These are phyloP conservation scores for Naganishia antarctica DNA, from an alignment of 768 basidiomycete genomes.

Conservation along the genomic window DNA sequence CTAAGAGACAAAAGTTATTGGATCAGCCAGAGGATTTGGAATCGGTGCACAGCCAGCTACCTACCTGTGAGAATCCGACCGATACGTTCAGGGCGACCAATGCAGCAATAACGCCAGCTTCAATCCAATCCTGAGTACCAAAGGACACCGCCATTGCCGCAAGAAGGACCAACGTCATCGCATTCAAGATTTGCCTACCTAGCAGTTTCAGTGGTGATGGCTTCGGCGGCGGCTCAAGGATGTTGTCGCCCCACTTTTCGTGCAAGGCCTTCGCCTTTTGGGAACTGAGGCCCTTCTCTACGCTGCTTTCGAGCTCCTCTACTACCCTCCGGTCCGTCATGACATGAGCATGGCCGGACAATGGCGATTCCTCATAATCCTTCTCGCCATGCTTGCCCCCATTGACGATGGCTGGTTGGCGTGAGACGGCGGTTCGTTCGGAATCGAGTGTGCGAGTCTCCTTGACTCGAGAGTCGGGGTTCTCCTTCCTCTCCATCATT, in stretches of 20 bases:
- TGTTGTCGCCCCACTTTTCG: slow-evolving; percentile 27
- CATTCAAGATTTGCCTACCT: slow-evolving; percentile 26
- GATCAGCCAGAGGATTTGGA: too few species aligned
- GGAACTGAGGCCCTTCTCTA: slow-evolving; percentile 19
- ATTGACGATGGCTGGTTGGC: neutral
- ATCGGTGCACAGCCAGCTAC: too few species aligned
- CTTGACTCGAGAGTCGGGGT: slow-evolving; percentile 9
- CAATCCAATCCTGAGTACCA: slow-evolving; percentile 57
- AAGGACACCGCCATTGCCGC: slow-evolving; percentile 56
- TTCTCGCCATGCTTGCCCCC: neutral
- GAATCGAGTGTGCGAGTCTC: slow-evolving; percentile 11
- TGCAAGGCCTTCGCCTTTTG: slow-evolving; percentile 9
- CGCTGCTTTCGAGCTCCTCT: slow-evolving; percentile 16
- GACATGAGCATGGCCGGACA: slow-evolving; percentile 18
- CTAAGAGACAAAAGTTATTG: too few species aligned
- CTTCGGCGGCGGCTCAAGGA: slow-evolving; percentile 25
- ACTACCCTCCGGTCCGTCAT: slow-evolving; percentile 22
- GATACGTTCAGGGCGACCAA: slow-evolving; percentile 47
- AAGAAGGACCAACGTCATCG: slow-evolving; percentile 37
- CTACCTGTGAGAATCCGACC: slow-evolving; percentile 43
- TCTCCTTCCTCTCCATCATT: neutral
- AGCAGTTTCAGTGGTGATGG: slow-evolving; percentile 25
- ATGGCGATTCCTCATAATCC: slow-evolving; percentile 3
- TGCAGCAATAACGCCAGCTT: slow-evolving; percentile 53
- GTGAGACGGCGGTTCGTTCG: slow-evolving; percentile 5